Conservation (phyloP, 2,329 filamentous ascomycete genomes). For the Didymella pomorum region DNA sequence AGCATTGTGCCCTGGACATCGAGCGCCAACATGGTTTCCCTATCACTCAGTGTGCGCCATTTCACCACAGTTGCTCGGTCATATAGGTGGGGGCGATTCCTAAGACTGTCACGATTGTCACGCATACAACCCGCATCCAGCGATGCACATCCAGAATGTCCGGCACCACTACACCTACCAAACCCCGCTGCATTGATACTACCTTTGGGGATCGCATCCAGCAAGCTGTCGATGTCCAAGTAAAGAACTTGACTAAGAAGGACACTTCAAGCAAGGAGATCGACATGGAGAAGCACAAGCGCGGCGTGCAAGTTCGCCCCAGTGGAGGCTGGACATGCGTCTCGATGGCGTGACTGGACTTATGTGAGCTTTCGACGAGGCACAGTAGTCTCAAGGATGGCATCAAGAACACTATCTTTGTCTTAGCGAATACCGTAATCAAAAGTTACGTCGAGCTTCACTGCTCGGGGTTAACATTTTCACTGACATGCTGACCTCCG, state of each 20-base stretch:
- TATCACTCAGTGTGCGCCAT: not conserved
- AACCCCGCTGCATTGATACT: not conserved
- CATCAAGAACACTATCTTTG: not conserved
- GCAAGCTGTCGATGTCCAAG: not conserved
- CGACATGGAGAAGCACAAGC: not conserved
- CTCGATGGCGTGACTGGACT: not conserved
- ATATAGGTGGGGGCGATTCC: not conserved
- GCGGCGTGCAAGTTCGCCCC: conserved; percentile 2
- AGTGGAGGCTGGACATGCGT: not conserved
- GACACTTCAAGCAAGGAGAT: not conserved
- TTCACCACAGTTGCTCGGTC: not conserved
- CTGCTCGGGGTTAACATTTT: not conserved
- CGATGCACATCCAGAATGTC: not conserved
- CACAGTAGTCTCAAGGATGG: not conserved
- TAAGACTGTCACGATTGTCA: no score
- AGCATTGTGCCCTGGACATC: not conserved
- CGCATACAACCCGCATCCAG: not conserved
- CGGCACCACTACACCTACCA: not conserved
- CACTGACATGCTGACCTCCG: not conserved
- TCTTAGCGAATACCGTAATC: not conserved
- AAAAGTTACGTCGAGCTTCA: not conserved
- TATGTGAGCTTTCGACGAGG: no score
- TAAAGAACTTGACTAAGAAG: not conserved
- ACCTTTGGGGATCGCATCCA: not conserved
- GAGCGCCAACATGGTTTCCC: not conserved